Conservation (phyloP, 768 basidiomycete species). For the Phallus indusiatus region DNA sequence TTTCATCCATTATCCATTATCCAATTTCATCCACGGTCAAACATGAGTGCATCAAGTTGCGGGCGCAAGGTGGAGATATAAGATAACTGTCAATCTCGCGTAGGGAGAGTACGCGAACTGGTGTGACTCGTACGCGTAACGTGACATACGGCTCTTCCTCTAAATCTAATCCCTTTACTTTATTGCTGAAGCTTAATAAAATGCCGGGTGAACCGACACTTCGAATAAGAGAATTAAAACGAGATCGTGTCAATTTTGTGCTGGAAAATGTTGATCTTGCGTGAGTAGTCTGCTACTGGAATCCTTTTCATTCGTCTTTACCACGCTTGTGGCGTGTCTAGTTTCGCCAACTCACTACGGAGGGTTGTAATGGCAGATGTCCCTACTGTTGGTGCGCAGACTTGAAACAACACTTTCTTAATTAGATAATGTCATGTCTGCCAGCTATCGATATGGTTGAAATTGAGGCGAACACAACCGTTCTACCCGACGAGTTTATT, state of each 20-base stretch:
- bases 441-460: constrained; percentile 96
- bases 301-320: neutral
- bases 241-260: constrained; percentile 83
- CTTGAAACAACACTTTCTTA: neutral
- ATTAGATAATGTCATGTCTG: neutral
- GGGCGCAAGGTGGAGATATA: no score
- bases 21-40: neutral
- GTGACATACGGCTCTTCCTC: neutral
- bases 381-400: constrained; percentile 78
- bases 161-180: neutral
- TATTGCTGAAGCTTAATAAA: no score
- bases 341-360: constrained; percentile 90
- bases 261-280: constrained; percentile 94
- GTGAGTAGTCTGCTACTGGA: constrained; percentile 30
- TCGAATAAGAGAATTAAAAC: constrained; percentile 75
- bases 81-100: neutral
- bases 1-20: neutral
- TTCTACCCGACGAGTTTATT: constrained; percentile 94
- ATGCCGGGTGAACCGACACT: constrained; percentile 28
- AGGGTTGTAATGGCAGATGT: constrained; percentile 95
- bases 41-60: no score
- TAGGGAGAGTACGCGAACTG: neutral
- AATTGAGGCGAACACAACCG: constrained; percentile 83
- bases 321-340: constrained; percentile 20
- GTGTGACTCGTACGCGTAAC: no score